These are phyloP conservation scores for Tylopilus plumbeoviolaceoides DNA, from an alignment of 768 basidiomycete genomes.

Conservation along the genomic window DNA sequence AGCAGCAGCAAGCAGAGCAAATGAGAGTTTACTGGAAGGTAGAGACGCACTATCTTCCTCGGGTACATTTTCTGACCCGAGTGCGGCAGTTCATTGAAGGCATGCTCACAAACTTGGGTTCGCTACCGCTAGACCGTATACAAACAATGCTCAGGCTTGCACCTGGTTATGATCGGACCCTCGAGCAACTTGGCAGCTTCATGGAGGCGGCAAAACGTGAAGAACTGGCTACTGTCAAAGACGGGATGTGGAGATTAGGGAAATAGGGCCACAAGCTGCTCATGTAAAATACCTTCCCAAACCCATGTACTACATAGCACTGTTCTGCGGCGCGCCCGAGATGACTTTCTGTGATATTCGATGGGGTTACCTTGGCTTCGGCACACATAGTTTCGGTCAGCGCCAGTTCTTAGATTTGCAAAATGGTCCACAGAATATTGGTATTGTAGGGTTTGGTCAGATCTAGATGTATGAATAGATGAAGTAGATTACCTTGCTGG, in stretches of 20 bases:
- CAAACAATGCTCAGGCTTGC: slow-evolving; percentile 85
- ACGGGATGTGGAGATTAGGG: slow-evolving; percentile 65
- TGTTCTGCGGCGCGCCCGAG: neutral
- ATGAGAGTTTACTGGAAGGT: slow-evolving; percentile 91
- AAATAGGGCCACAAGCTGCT: slow-evolving; percentile 8
- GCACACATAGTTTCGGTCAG: too few species aligned
- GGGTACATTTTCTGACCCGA: neutral
- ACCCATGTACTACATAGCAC: neutral
- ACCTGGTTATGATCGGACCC: slow-evolving; percentile 73
- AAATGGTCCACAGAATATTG: too few species aligned
- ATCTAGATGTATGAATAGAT: too few species aligned
- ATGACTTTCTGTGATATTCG: too few species aligned
- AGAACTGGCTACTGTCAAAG: slow-evolving; percentile 64
- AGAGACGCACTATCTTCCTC: neutral
- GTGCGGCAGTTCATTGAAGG: slow-evolving; percentile 74
- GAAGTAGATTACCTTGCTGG: too few species aligned
- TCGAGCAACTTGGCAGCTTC: slow-evolving; percentile 74
- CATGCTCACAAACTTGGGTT: slow-evolving; percentile 84
- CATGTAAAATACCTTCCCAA: neutral
- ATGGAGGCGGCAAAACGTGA: slow-evolving; percentile 80
- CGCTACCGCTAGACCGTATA: slow-evolving; percentile 75
- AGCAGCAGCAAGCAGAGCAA: slow-evolving; percentile 80
- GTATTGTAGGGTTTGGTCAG: too few species aligned
- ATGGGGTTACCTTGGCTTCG: too few species aligned
- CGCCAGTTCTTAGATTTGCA: too few species aligned